Evolutionary conservation across 768 basidiomycete genomes (phyloP).

Genomic region (Brasilioporus rufonigricans): DNA sequence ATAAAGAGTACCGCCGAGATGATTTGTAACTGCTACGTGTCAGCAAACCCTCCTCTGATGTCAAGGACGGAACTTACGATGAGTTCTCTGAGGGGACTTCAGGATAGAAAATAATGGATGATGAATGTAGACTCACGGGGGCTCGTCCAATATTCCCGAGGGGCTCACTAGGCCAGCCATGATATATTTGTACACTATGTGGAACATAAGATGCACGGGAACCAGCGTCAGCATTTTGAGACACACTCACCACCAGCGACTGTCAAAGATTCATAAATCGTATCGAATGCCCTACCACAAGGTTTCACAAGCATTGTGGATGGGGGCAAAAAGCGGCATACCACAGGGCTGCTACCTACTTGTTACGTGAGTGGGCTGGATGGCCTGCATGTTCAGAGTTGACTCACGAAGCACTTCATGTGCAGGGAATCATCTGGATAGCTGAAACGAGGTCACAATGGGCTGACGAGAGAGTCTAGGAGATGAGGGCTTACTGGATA

Average conservation of each 20-base stretch:
- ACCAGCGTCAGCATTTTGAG: background rate
- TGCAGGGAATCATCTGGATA: too few relatives aligned
- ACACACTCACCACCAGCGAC: constrained; percentile 10
- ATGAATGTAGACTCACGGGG: background rate
- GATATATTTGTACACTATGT: constrained; percentile 3
- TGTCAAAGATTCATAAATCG: background rate
- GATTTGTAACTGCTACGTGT: constrained; percentile 6
- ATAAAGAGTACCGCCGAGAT: background rate
- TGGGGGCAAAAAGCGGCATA: background rate
- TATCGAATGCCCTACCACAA: background rate
- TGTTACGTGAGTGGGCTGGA: too few relatives aligned
- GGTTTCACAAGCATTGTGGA: background rate
- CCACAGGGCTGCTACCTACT: too few relatives aligned
- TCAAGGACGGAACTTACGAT: constrained; percentile 1
- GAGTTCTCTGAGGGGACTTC: constrained; percentile 2
- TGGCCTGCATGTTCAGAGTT: too few relatives aligned
- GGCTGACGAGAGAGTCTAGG: too few relatives aligned
- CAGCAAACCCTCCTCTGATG: background rate
- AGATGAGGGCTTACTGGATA: too few relatives aligned
- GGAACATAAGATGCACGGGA: background rate
- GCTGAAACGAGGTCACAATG: too few relatives aligned
- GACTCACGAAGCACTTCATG: too few relatives aligned
- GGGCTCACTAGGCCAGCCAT: background rate
- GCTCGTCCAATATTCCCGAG: background rate
- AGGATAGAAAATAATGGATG: too few relatives aligned